Evolutionary conservation across 148 eudicot species (phyloP).

Genomic region (Mesembryanthemum crystallinum): DNA sequence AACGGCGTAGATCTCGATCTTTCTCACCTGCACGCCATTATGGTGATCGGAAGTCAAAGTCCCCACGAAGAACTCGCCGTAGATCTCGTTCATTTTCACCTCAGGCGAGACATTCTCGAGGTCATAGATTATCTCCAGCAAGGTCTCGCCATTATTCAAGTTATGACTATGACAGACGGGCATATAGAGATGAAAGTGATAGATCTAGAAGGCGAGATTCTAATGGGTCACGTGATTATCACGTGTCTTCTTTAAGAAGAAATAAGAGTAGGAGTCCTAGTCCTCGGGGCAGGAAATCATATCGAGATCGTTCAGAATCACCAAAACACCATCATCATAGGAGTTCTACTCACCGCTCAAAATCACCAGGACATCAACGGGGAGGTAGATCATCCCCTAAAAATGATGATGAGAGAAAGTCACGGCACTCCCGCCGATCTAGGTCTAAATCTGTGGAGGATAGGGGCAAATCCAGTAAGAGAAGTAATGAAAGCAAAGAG

Average conservation of each 20-base stretch:
- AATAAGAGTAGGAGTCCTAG: conserved; percentile 70
- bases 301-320: conserved; percentile 54
- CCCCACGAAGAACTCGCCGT: conserved; percentile 34
- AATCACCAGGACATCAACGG: conserved; percentile 57
- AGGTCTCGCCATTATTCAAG: conserved; percentile 68
- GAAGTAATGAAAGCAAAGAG: conserved; percentile 23
- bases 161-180: conserved; percentile 58
- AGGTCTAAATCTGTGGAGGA: conserved; percentile 60
- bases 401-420: conserved; percentile 49
- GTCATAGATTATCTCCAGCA: conserved; percentile 69
- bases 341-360: conserved; percentile 52
- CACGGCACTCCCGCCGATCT: conserved; percentile 48
- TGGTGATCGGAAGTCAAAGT: conserved; percentile 31
- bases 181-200: conserved; percentile 52
- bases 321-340: conserved; percentile 47
- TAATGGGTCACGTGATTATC: conserved; percentile 50
- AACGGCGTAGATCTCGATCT: conserved; percentile 61
- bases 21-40: conserved; percentile 50
- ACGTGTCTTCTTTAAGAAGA: conserved; percentile 59
- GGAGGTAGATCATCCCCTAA: conserved; percentile 52
- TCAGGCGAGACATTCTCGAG: conserved; percentile 45
- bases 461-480: conserved; percentile 28
- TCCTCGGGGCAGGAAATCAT: conserved; percentile 63
- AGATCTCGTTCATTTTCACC: conserved; percentile 55
- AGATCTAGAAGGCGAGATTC: conserved; percentile 56